Base-by-base conservation (phyloP, 2,329 filamentous ascomycete genomes). In the Colletotrichum limetticola region DNA sequence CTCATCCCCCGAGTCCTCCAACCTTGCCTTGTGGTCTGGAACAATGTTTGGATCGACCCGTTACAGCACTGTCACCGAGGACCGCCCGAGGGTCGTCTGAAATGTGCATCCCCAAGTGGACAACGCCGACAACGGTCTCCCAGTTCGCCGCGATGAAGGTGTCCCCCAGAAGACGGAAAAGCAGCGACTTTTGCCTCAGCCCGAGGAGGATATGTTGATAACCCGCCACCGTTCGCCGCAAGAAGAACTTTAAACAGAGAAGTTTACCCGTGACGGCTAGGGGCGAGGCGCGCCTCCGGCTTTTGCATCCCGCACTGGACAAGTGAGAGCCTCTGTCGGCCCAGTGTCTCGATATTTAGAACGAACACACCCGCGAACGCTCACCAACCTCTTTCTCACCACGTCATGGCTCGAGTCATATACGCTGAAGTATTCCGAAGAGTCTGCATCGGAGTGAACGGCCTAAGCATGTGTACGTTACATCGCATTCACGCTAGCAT, bases 141-240 rank as follows among this genome's bases (percentile, higher is more conserved):
- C 37, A 30, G 64, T 53, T 63, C 14, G 1, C 52, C 22, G 6
- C 14, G 9, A 7, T 32, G 19, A 22, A 22, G 35, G 22, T 28
- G 22, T 24, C 14, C n/a, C 24, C 14, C 7, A 19, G 9, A 42
- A 32, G 8, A 8, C 59, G 24, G 26, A 32, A 30, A 46, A 12
- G 12, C 24, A 24, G 9, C 19, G 26, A 8, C 24, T 32, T 22
- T 35, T 57, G 63, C 57, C n/a, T 61, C 12, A 24, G 16, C 58
- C 16, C 37, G 64, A 26, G 16, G 4, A 19, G 53, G n/a, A 22
- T 16, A 26, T 14, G n/a, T 19, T 49, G 19, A 32, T 28, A 9
- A 37, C 46, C 49, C 63, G 57, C 28, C 35, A 67, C 63, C 63
- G 57, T 71, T 63, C 63, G 68, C 58, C 58, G 52, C 37, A 57